These are phyloP conservation scores for Nannochloropsis salina DNA, from an alignment of 108 stramenopile genomes.

Conservation along the genomic window DNA sequence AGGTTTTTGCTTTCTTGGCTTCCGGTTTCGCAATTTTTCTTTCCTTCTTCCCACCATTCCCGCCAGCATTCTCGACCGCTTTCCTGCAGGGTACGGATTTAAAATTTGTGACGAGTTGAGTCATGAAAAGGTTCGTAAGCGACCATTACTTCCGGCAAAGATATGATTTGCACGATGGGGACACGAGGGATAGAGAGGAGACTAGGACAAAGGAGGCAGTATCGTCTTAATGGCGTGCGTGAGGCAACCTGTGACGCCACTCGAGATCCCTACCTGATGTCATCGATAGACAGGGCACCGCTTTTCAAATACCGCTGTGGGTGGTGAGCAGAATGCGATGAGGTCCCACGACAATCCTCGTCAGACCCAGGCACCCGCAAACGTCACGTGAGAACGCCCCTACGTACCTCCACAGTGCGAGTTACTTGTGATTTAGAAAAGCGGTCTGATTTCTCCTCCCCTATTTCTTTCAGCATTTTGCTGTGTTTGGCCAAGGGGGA, in stretches of 20 bases:
- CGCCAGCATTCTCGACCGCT: background rate
- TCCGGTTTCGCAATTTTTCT: background rate
- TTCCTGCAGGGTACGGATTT: background rate
- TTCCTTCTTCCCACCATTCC: background rate
- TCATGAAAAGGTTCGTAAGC: background rate
- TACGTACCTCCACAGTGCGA: constrained; percentile 13
- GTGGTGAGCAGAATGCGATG: no score
- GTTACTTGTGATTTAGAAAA: background rate
- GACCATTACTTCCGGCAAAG: no score
- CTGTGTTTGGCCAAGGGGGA: background rate
- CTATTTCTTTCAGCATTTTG: constrained; percentile 2
- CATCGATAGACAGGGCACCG: background rate
- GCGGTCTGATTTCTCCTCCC: background rate
- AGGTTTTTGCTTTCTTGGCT: background rate
- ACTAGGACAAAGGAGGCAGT: background rate
- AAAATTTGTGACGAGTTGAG: background rate
- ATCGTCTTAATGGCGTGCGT: background rate
- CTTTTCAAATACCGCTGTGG: no score
- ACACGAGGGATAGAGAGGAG: background rate
- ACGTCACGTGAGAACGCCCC: background rate
- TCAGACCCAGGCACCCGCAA: constrained; percentile 2
- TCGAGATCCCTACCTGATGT: background rate
- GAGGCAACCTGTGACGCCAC: background rate
- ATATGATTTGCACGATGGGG: no score
- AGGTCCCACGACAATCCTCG: background rate